phyloP scores from a whole-genome alignment of 2,329 filamentous ascomycete genomes.

The Cadophora luteo-olivacea region DNA sequence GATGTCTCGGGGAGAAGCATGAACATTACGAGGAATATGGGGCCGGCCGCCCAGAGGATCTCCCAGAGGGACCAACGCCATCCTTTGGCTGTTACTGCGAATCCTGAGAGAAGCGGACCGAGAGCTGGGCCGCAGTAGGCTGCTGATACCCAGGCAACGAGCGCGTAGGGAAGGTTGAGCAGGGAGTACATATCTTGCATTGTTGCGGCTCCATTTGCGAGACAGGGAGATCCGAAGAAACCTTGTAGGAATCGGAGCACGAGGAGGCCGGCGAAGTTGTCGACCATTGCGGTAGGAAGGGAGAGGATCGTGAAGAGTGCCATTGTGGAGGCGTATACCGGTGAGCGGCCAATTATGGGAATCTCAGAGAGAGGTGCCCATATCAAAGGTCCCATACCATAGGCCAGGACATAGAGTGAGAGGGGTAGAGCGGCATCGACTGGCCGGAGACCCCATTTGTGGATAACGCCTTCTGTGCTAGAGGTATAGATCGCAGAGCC shows the following conservation, averaged over 20 bases:
- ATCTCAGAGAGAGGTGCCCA: conserved; percentile 73
- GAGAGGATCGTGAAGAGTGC: conserved; percentile 71
- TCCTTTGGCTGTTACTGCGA: conserved; percentile 59
- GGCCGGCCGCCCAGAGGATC: conserved; percentile 65
- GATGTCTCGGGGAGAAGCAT: conserved; percentile 70
- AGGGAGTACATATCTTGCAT: conserved; percentile 61
- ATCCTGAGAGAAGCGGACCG: conserved; percentile 66
- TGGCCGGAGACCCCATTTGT: conserved; percentile 58
- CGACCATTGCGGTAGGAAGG: conserved; percentile 67
- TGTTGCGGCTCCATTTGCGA: conserved; percentile 64
- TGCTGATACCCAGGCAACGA: conserved; percentile 64
- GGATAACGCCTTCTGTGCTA: conserved; percentile 55
- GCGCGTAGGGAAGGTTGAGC: conserved; percentile 61
- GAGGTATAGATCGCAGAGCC: conserved; percentile 57
- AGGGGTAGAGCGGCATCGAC: conserved; percentile 62
- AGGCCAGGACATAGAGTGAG: conserved; percentile 68
- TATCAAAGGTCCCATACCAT: conserved; percentile 68
- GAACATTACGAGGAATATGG: conserved; percentile 66
- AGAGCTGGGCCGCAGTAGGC: conserved; percentile 61
- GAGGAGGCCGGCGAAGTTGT: conserved; percentile 68
- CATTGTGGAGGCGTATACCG: conserved; percentile 72
- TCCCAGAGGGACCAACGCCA: conserved; percentile 73
- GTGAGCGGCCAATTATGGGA: conserved; percentile 69
- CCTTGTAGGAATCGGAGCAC: conserved; percentile 69
- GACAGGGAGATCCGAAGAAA: conserved; percentile 69